phyloP scores from a whole-genome alignment of 345 rosid species.

The Erucastrum elatum region DNA sequence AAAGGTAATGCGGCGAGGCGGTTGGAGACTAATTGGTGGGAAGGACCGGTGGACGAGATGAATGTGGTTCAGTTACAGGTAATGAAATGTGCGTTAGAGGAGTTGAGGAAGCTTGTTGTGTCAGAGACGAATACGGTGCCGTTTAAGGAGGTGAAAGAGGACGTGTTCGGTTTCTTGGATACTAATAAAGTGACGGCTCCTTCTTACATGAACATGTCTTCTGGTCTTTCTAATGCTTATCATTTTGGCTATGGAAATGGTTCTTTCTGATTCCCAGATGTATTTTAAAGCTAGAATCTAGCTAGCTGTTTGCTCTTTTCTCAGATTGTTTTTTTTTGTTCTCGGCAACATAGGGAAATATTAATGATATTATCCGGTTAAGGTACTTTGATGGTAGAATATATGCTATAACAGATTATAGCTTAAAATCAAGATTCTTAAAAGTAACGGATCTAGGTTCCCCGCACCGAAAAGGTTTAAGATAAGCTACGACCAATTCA shows the following conservation, averaged over 20 bases:
- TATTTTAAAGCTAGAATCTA: constrained; percentile 16
- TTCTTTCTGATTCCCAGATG: constrained; percentile 9
- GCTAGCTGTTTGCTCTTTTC: neutral
- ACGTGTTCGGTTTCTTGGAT: neutral
- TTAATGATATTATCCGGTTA: neutral
- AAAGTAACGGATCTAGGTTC: no score
- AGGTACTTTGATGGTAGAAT: neutral
- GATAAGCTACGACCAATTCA: no score
- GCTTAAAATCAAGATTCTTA: neutral
- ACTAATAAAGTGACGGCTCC: neutral
- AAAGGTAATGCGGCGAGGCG: neutral
- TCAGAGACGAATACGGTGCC: neutral
- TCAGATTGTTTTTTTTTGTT: neutral
- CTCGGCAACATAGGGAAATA: neutral
- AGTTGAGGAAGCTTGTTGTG: constrained; percentile 1
- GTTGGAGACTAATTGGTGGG: neutral
- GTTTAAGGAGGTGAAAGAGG: constrained; percentile 2
- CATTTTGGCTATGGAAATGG: constrained; percentile 6
- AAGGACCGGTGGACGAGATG: constrained; percentile 3
- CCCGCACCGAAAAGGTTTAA: no score
- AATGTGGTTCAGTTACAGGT: neutral
- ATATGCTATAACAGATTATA: neutral
- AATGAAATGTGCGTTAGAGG: neutral
- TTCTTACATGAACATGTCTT: constrained; percentile 6
- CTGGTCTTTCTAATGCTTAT: constrained; percentile 1